Percentiles rank a stretch among this genome's conserved stretches.
These are phyloP conservation scores for Tolypocladium tundrense DNA, from an alignment of 2,329 filamentous ascomycete genomes.

Conservation along the genomic window DNA sequence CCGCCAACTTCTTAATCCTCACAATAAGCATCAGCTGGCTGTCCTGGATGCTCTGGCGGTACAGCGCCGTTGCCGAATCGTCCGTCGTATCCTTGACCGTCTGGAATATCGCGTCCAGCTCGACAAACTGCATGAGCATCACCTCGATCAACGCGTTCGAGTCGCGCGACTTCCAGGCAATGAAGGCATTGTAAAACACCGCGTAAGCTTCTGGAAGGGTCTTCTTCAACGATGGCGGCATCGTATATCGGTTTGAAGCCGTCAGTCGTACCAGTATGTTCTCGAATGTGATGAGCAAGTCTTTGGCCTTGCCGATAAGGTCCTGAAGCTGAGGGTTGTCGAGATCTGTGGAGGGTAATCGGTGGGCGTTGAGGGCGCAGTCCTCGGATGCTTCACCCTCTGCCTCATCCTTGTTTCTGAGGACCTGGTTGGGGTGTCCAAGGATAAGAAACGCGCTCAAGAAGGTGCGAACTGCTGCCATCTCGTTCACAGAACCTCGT, in stretches of 20 bases:
- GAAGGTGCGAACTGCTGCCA: constrained; percentile 64
- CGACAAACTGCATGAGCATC: constrained; percentile 80
- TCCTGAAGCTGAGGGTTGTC: constrained; percentile 57
- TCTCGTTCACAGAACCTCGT: constrained; percentile 52
- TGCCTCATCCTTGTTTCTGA: constrained; percentile 59
- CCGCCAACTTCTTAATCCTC: constrained; percentile 68
- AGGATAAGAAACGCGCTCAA: constrained; percentile 72
- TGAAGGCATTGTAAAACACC: constrained; percentile 68
- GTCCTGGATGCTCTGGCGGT: constrained; percentile 68
- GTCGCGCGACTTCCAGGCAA: constrained; percentile 75
- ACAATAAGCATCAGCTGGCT: constrained; percentile 73
- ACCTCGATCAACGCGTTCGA: constrained; percentile 69
- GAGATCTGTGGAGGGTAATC: constrained; percentile 33
- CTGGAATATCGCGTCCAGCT: constrained; percentile 74
- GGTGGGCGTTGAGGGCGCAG: constrained; percentile 15
- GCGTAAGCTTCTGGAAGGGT: constrained; percentile 60
- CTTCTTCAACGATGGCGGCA: constrained; percentile 51
- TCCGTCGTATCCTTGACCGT: constrained; percentile 71
- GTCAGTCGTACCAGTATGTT: constrained; percentile 58
- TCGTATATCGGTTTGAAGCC: constrained; percentile 54
- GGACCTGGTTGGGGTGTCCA: constrained; percentile 67
- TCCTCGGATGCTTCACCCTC: constrained; percentile 45
- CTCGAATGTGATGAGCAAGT: constrained; percentile 70
- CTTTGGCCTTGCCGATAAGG: constrained; percentile 66
- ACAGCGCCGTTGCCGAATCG: constrained; percentile 63